A percentile compares a stretch with the other conserved stretches of the same genome.
phyloP scores from a whole-genome alignment of 2,329 filamentous ascomycete species.

The Penicillium paneum region DNA sequence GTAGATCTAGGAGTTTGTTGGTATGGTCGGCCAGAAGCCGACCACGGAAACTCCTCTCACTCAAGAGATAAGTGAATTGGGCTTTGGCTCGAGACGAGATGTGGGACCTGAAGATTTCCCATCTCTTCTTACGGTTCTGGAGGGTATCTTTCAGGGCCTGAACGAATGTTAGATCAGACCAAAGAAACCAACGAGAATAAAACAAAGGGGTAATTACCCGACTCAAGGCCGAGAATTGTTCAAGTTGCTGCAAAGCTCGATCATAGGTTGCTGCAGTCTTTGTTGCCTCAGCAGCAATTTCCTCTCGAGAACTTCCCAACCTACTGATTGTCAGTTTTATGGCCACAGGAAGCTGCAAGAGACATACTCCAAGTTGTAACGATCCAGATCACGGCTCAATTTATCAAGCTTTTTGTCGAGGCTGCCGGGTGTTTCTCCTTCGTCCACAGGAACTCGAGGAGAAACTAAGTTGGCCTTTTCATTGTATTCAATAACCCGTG shows the following conservation, averaged over 20 bases:
- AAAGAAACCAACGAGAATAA: constrained; percentile 6
- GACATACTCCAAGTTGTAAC: constrained; percentile 51
- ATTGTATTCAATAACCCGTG: constrained; percentile 54
- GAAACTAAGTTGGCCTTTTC: constrained; percentile 55
- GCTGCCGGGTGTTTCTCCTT: constrained; percentile 60
- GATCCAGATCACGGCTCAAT: constrained; percentile 57
- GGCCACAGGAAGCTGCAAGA: not conserved
- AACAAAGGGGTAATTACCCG: constrained; percentile 32
- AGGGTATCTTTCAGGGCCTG: constrained; percentile 60
- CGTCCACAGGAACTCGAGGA: constrained; percentile 60
- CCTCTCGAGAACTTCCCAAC: constrained; percentile 62
- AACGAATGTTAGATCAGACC: constrained; percentile 8
- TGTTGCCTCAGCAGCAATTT: constrained; percentile 55
- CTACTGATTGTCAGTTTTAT: constrained; percentile 33
- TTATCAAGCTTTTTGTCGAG: constrained; percentile 49
- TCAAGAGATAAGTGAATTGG: constrained; percentile 83
- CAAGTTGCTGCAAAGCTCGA: constrained; percentile 38
- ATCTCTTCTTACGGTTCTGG: constrained; percentile 67
- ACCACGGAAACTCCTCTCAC: constrained; percentile 84
- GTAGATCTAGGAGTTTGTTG: constrained; percentile 69
- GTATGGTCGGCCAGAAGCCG: constrained; percentile 74
- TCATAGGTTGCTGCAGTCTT: constrained; percentile 38
- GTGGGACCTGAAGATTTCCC: constrained; percentile 74
- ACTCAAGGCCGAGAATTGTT: constrained; percentile 36
- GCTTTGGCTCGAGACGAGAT: constrained; percentile 84